Percentiles rank a stretch among this genome's conserved stretches.
These are phyloP conservation scores for Colletotrichum chrysophilum DNA, from an alignment of 2,329 filamentous ascomycete species.

Conservation along the genomic window DNA sequence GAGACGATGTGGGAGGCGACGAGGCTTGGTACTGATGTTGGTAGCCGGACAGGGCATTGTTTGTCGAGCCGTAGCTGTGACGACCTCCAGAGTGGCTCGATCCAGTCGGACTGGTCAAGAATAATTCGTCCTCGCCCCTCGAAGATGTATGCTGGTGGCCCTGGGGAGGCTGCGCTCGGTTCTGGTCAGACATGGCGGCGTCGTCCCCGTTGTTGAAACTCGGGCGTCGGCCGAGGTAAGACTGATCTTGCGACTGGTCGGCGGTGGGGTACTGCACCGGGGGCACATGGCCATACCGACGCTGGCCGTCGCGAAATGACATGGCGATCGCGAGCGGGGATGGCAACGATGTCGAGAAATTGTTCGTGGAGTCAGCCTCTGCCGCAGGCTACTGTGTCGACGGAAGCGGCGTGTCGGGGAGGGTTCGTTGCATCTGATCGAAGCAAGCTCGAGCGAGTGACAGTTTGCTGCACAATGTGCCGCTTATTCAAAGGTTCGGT, in stretches of 20 bases:
- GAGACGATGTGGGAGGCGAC: constrained; percentile 49
- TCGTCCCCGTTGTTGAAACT: constrained; percentile 84
- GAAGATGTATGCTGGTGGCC: constrained; percentile 31
- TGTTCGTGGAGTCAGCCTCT: neutral
- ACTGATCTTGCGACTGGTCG: constrained; percentile 42
- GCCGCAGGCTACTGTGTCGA: constrained; percentile 7
- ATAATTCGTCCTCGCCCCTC: constrained; percentile 65
- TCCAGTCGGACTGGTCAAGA: constrained; percentile 57
- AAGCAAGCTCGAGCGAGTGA: neutral
- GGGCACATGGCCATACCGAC: constrained; percentile 70
- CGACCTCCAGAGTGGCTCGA: constrained; percentile 31
- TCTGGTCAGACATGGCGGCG: constrained; percentile 42
- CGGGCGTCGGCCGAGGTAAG: constrained; percentile 57
- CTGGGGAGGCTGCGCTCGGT: constrained; percentile 1
- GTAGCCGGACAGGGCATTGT: constrained; percentile 54
- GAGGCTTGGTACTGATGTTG: constrained; percentile 56
- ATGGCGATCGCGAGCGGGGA: constrained; percentile 40
- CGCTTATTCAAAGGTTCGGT: neutral
- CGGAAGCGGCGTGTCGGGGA: neutral
- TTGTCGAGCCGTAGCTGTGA: constrained; percentile 46
- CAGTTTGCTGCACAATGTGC: neutral
- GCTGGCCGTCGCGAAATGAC: constrained; percentile 69
- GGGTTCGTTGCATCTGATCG: constrained; percentile 11
- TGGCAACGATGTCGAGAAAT: neutral
- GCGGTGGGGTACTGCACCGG: constrained; percentile 67